A percentile compares a stretch with the other conserved stretches of the same genome.
phyloP scores from a whole-genome alignment of 345 rosid genomes.

The Ricinus communis region DNA sequence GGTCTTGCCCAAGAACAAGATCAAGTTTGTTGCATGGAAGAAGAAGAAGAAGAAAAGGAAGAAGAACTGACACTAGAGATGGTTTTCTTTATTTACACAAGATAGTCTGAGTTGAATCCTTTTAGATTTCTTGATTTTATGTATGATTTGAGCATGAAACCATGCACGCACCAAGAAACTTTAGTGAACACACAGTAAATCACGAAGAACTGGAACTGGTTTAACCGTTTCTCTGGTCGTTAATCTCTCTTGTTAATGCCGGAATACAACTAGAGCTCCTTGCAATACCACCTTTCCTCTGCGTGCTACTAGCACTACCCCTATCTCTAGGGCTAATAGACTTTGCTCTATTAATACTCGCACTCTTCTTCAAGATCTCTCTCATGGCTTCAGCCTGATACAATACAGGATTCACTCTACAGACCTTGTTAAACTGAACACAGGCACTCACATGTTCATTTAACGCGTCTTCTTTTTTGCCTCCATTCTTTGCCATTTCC shows the following conservation, averaged over 20 bases:
- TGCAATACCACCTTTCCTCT: conserved; percentile 15
- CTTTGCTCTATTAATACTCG: conserved; percentile 1
- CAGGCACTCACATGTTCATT: conserved; percentile 32
- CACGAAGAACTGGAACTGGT: too few species aligned
- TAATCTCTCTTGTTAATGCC: conserved; percentile 21
- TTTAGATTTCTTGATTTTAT: too few species aligned
- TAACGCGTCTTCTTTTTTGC: conserved; percentile 39
- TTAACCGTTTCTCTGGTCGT: background rate
- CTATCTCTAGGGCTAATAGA: conserved; percentile 20
- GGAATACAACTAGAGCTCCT: conserved; percentile 36
- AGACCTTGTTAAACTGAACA: conserved; percentile 23
- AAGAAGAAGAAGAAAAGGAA: too few species aligned
- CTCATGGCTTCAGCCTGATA: conserved; percentile 31
- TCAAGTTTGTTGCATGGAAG: too few species aligned
- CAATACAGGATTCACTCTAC: conserved; percentile 26
- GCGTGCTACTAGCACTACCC: background rate
- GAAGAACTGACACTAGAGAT: too few species aligned
- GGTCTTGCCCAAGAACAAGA: too few species aligned
- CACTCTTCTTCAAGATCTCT: conserved; percentile 29
- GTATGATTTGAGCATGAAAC: too few species aligned
- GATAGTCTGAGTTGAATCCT: too few species aligned
- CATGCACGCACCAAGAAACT: too few species aligned
- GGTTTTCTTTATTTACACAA: too few species aligned
- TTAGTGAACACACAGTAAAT: too few species aligned
- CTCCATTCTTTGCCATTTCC: conserved; percentile 31